Conservation (phyloP, 352 stramenopile genomes). For the Globisporangium heterothallicum region DNA sequence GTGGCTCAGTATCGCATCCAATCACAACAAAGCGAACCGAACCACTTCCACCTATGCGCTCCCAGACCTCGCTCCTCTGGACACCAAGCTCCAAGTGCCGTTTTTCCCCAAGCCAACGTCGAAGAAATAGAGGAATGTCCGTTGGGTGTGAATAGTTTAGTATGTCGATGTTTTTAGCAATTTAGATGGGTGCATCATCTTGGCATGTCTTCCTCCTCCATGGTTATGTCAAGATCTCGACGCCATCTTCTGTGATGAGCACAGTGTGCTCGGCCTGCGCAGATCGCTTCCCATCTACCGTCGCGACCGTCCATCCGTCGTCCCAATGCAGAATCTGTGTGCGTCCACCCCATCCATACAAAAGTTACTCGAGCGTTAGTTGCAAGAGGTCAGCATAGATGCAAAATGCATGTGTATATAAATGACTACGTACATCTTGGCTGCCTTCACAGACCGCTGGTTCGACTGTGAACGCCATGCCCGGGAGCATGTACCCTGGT, state of each 20-base stretch:
- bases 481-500: conserved; percentile 77
- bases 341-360: not conserved
- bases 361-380: too few relatives aligned
- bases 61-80: conserved; percentile 37
- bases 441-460: conserved; percentile 93
- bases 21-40: conserved; percentile 18
- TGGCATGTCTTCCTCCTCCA: not conserved
- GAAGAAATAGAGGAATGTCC: conserved; percentile 12
- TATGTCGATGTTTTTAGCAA: conserved; percentile 1
- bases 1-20: conserved; percentile 81
- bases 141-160: not conserved
- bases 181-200: not conserved
- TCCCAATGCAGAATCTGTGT: conserved; percentile 86
- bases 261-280: conserved; percentile 98
- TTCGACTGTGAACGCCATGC: conserved; percentile 99
- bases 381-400: not conserved
- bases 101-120: conserved; percentile 41
- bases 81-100: conserved; percentile 78
- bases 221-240: conserved; percentile 93
- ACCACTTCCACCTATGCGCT: conserved; percentile 17
- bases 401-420: conserved; percentile 2
- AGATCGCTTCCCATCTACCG: conserved; percentile 88
- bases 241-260: conserved; percentile 92
- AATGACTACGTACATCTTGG: conserved; percentile 51
- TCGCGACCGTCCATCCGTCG: conserved; percentile 97